Evolutionary conservation across 2,329 filamentous ascomycete genomes (phyloP), one percentile per base, ranked within the genome.

Genomic region (Thielaviopsis punctulata): DNA sequence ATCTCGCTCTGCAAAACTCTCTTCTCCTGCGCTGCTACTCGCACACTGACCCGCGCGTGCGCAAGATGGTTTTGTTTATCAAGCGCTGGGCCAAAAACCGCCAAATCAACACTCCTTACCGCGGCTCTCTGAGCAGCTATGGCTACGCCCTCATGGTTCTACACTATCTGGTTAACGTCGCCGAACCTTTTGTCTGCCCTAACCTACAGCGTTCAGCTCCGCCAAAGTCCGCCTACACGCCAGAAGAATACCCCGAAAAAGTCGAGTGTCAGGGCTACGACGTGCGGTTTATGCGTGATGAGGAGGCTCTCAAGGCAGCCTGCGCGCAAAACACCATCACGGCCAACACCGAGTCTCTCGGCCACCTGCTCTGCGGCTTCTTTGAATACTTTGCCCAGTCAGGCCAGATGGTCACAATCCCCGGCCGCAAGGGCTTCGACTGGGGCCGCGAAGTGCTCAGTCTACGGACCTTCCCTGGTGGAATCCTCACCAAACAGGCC

Each of bases 131-230:
- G 18, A 89, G 84, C 50, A 90, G 85, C 58, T 95, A 95, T 60
- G 88, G 89, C 48, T 95, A 90, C 65, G 86, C 92, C 4, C 69
- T 95, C 39, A 94, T 95, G 88, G 80, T 93, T 4, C 69, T 95
- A 15, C 89, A 95, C 65, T 95, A 90, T 61, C 75, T 95, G 24
- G 79, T 92, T 61, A 94, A 95, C 59, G 65, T 95, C 50, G 84
- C 77, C 1, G 71, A 78, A 47, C 88, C 89, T 0, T 86, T 87
- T 51, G 84, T 95, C 18, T 80, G 86, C 54, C 86, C 85, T 0
- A 95, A 95, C 60, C 72, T 95, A 2, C 87, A 93, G 62, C 66
- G 72, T 52, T 69, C 73, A 58, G 73, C 66, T 33, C 71, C 67
- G 9, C 67, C 64, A 8, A 68, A 68, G 10, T 66, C 66, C 60